Percentiles rank a stretch among this genome's conserved stretches.
phyloP scores from a whole-genome alignment of 306 rosid species.

The Potentilla sterilis region DNA sequence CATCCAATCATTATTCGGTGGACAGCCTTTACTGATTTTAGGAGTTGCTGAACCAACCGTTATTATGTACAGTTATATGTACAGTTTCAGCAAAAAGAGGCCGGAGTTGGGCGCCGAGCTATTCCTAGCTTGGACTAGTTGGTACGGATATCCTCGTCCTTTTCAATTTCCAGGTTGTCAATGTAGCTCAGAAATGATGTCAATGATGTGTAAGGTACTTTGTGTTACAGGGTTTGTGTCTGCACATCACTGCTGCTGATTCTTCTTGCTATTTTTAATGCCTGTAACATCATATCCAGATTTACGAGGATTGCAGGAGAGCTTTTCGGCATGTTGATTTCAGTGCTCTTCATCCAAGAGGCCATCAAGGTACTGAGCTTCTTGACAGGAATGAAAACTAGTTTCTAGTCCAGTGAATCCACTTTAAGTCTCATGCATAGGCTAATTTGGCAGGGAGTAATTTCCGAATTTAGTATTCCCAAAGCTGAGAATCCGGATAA shows the following conservation, averaged over 20 bases:
- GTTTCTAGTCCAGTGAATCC: neutral
- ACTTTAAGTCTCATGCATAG: neutral
- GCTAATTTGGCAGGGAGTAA: constrained; percentile 50
- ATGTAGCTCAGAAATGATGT: neutral
- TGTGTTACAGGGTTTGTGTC: constrained; percentile 66
- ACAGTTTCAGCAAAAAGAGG: constrained; percentile 59
- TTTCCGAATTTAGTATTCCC: constrained; percentile 64
- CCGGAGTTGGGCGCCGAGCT: constrained; percentile 58
- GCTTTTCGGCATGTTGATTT: constrained; percentile 79
- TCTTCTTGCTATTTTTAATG: constrained; percentile 77
- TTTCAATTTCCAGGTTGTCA: neutral
- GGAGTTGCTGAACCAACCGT: constrained; percentile 98
- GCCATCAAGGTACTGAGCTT: constrained; percentile 57
- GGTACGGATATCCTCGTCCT: constrained; percentile 38
- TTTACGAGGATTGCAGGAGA: constrained; percentile 91
- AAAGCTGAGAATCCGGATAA: constrained; percentile 40
- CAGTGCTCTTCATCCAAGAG: constrained; percentile 80
- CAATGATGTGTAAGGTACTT: neutral
- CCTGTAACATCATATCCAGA: constrained; percentile 57
- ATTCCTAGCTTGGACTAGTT: constrained; percentile 83
- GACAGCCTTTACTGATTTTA: constrained; percentile 74
- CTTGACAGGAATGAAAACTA: neutral
- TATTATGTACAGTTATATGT: constrained; percentile 80
- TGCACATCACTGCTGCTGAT: constrained; percentile 70
- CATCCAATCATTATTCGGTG: constrained; percentile 81